phyloP scores from a whole-genome alignment of 2,329 filamentous ascomycete genomes.

The Septoria linicola region DNA sequence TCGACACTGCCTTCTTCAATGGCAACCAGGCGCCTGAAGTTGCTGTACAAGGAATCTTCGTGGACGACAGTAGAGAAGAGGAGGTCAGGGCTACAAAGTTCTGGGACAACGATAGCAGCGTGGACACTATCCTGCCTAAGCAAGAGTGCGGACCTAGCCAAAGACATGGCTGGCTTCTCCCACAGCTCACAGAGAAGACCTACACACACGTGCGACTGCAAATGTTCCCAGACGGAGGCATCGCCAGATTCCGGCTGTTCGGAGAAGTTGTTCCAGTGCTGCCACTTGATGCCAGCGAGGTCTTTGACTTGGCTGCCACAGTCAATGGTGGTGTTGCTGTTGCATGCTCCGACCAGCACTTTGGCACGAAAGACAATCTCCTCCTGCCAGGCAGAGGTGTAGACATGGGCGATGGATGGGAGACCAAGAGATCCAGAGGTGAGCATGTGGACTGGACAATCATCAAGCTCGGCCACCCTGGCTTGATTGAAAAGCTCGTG shows the following conservation, averaged over 20 bases:
- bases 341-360: constrained; percentile 79
- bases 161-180: constrained; percentile 70
- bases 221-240: constrained; percentile 85
- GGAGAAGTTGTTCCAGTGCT: constrained; percentile 75
- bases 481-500: constrained; percentile 64
- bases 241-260: constrained; percentile 75
- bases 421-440: constrained; percentile 71
- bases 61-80: constrained; percentile 60
- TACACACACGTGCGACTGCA: constrained; percentile 79
- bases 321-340: constrained; percentile 76
- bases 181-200: constrained; percentile 56
- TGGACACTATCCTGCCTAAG: constrained; percentile 56
- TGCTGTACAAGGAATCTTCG: constrained; percentile 74
- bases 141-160: constrained; percentile 73
- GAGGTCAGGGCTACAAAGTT: constrained; percentile 53
- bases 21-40: constrained; percentile 80
- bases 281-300: constrained; percentile 61
- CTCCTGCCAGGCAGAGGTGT: constrained; percentile 74
- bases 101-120: constrained; percentile 59
- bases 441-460: constrained; percentile 81
- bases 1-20: constrained; percentile 78
- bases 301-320: constrained; percentile 74
- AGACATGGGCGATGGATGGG: constrained; percentile 89
- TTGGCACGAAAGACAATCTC: constrained; percentile 76
- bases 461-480: constrained; percentile 67